These are phyloP conservation scores for Arthrobotrys entomopaga DNA, from an alignment of 2,329 filamentous ascomycete species.

Conservation along the genomic window DNA sequence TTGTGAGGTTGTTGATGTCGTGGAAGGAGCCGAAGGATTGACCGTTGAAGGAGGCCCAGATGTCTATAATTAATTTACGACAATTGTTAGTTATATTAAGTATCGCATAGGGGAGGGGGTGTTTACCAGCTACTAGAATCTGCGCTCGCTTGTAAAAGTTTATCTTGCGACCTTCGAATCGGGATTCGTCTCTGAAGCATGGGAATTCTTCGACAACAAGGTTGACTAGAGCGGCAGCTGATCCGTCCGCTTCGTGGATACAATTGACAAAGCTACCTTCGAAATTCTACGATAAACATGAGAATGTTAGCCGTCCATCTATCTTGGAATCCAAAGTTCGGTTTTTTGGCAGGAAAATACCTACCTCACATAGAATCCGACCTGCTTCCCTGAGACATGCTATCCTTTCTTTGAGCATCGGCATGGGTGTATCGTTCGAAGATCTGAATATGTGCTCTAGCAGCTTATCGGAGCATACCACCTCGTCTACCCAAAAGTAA, in stretches of 20 bases:
- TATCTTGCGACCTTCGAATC: conserved; percentile 78
- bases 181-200: conserved; percentile 83
- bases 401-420: conserved; percentile 80
- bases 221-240: conserved; percentile 86
- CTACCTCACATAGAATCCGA: conserved; percentile 78
- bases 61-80: conserved; percentile 67
- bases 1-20: conserved; percentile 95
- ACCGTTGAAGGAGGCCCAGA: conserved; percentile 95
- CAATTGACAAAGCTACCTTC: conserved; percentile 77
- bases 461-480: conserved; percentile 78
- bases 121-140: conserved; percentile 82
- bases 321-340: not conserved
- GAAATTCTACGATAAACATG: conserved; percentile 71
- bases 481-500: conserved; percentile 82
- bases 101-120: not conserved
- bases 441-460: conserved; percentile 85
- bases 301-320: not conserved
- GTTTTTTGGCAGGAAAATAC: conserved; percentile 27
- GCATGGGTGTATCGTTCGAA: conserved; percentile 85
- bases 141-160: conserved; percentile 93
- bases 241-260: conserved; percentile 77
- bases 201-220: conserved; percentile 81
- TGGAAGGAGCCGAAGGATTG: conserved; percentile 80
- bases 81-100: not conserved
- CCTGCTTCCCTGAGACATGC: conserved; percentile 84